phyloP scores from a whole-genome alignment of 2,329 filamentous ascomycete genomes.

The Neopestalotiopsis sp. region DNA sequence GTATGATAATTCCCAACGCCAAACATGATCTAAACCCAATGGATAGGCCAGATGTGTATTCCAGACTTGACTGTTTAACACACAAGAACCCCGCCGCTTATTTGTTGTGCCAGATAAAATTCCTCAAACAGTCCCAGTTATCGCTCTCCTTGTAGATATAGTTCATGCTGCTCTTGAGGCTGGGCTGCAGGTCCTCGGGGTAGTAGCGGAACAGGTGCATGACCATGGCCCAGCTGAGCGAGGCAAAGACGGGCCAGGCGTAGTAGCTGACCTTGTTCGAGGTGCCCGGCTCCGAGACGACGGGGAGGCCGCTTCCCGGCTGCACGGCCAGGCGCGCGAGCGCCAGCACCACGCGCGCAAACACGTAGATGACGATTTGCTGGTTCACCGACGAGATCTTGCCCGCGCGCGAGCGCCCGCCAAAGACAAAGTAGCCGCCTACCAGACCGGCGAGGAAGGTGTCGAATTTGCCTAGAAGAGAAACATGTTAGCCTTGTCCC shows the following conservation, averaged over 20 bases:
- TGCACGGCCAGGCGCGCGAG: slow-evolving; percentile 84
- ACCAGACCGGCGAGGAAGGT: slow-evolving; percentile 85
- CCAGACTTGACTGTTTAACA: not conserved
- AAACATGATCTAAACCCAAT: slow-evolving; percentile 3
- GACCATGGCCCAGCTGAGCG: slow-evolving; percentile 87
- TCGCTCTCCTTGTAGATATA: slow-evolving; percentile 95
- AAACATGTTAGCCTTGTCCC: not conserved
- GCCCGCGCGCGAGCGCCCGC: slow-evolving; percentile 67
- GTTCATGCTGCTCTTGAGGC: slow-evolving; percentile 92
- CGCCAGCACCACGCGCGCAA: slow-evolving; percentile 86
- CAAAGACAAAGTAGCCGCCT: slow-evolving; percentile 94
- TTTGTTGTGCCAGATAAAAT: slow-evolving; percentile 85
- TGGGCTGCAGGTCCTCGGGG: slow-evolving; percentile 88
- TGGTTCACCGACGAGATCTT: slow-evolving; percentile 83
- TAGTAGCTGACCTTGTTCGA: slow-evolving; percentile 64
- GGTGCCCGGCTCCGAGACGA: slow-evolving; percentile 54
- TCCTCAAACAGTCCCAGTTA: slow-evolving; percentile 85
- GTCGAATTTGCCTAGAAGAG: slow-evolving; percentile 71
- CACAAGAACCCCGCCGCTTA: slow-evolving; percentile 33
- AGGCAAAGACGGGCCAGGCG: slow-evolving; percentile 93
- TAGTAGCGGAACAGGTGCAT: slow-evolving; percentile 97
- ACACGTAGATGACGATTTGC: slow-evolving; percentile 98
- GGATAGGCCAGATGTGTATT: not conserved
- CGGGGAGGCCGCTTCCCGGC: slow-evolving; percentile 57
- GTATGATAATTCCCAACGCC: slow-evolving; percentile 6